phyloP scores from a whole-genome alignment of 2,329 filamentous ascomycete species.

The Xylariaceae sp. region DNA sequence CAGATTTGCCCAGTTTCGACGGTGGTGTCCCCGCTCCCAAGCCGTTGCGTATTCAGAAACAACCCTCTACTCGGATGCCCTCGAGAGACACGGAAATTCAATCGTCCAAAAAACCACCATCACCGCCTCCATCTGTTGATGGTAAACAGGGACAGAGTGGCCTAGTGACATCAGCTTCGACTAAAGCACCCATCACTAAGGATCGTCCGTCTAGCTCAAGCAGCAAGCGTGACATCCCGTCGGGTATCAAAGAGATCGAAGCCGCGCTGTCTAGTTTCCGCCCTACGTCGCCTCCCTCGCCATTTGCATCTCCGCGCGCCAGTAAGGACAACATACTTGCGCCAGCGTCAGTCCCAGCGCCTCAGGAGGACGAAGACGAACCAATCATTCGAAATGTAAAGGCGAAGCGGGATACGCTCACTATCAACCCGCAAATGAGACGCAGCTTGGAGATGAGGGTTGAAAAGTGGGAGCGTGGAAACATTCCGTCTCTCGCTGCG shows the following conservation, averaged over 20 bases:
- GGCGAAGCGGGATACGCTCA: conserved; percentile 52
- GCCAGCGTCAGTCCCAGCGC: conserved; percentile 2
- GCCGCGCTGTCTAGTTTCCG: conserved; percentile 22
- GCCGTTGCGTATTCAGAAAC: conserved; percentile 25
- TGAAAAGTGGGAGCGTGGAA: conserved; percentile 28
- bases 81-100: conserved; percentile 8
- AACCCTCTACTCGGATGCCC: conserved; percentile 12
- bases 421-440: conserved; percentile 43
- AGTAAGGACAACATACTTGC: conserved; percentile 37
- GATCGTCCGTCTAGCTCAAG: conserved; percentile 23
- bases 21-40: conserved; percentile 19
- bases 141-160: conserved; percentile 20
- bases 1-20: conserved; percentile 26
- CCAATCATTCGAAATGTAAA: conserved; percentile 47
- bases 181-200: conserved; percentile 13
- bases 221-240: conserved; percentile 25
- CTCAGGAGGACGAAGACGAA: conserved; percentile 10
- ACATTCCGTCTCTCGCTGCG: conserved; percentile 1
- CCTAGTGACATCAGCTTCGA: conserved; percentile 9
- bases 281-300: conserved; percentile 41
- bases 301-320: conserved; percentile 39
- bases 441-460: conserved; percentile 50
- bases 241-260: conserved; percentile 21
- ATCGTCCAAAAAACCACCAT: conserved; percentile 29
- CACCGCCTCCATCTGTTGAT: conserved; percentile 36